A percentile compares a stretch with the other conserved stretches of the same genome.
Conservation (phyloP, 148 eudicot genomes). For the Persicaria maculosa region DNA sequence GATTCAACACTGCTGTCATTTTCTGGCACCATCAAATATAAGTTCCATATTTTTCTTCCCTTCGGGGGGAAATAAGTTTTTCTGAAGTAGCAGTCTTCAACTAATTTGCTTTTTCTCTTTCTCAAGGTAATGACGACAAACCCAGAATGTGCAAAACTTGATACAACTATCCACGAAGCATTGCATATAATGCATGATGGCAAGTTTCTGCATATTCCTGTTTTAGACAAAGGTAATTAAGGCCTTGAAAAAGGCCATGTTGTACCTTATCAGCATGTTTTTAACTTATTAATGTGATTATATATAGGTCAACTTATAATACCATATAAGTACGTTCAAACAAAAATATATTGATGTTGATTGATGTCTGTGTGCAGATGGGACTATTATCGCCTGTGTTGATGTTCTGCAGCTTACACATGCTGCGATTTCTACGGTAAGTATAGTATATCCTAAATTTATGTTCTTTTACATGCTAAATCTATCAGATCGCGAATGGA, state of each 20-base stretch:
- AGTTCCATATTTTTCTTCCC: background rate
- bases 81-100: background rate
- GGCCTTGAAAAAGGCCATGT: too few species aligned
- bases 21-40: background rate
- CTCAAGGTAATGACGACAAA: slow-evolving; percentile 83
- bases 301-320: too few species aligned
- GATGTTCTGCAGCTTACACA: slow-evolving; percentile 94
- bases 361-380: slow-evolving; percentile 48
- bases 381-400: slow-evolving; percentile 60
- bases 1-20: background rate
- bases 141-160: slow-evolving; percentile 78
- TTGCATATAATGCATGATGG: slow-evolving; percentile 94
- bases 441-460: slow-evolving; percentile 1
- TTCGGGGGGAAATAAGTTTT: background rate
- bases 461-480: background rate
- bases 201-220: slow-evolving; percentile 90
- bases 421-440: slow-evolving; percentile 90
- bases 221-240: slow-evolving; percentile 63
- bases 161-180: slow-evolving; percentile 87
- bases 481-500: background rate
- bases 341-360: background rate
- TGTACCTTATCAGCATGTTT: background rate
- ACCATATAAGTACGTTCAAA: background rate
- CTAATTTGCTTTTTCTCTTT: slow-evolving; percentile 13
- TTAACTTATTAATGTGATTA: too few species aligned